Percentiles rank a stretch among this genome's conserved stretches.
These are phyloP conservation scores for Lepidium didymum DNA, from an alignment of 345 rosid genomes.

Conservation along the genomic window DNA sequence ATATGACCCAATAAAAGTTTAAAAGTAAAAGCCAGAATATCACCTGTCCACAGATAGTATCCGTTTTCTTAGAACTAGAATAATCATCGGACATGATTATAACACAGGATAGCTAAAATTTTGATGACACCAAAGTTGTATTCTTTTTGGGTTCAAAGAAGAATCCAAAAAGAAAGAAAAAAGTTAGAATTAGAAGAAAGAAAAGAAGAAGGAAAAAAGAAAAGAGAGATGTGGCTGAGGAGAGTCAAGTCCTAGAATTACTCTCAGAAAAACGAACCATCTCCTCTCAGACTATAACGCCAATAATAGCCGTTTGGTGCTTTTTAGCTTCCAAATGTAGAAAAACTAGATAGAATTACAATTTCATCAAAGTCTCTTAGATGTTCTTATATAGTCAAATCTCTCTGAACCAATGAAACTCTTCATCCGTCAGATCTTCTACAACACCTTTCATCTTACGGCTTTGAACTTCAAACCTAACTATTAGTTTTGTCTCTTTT, in stretches of 20 bases:
- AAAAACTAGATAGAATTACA: neutral
- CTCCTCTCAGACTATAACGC: neutral
- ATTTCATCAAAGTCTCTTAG: neutral
- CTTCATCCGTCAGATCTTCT: slow-evolving; percentile 2
- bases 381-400: neutral
- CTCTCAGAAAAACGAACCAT: neutral
- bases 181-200: neutral
- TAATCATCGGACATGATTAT: slow-evolving; percentile 54
- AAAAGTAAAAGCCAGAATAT: neutral
- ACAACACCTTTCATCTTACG: neutral
- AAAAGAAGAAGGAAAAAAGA: neutral
- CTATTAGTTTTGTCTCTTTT: neutral
- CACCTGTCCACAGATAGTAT: slow-evolving; percentile 72
- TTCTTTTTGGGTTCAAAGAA: neutral
- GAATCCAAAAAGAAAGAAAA: neutral
- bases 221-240: neutral
- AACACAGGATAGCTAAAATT: neutral
- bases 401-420: neutral
- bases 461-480: neutral
- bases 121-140: neutral
- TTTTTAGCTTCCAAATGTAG: neutral
- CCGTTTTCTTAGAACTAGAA: slow-evolving; percentile 74
- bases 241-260: neutral
- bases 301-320: slow-evolving; percentile 20
- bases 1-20: neutral